Conservation (phyloP, 192 early-diverging fungal species). For the Gamsiella multidivaricata region DNA sequence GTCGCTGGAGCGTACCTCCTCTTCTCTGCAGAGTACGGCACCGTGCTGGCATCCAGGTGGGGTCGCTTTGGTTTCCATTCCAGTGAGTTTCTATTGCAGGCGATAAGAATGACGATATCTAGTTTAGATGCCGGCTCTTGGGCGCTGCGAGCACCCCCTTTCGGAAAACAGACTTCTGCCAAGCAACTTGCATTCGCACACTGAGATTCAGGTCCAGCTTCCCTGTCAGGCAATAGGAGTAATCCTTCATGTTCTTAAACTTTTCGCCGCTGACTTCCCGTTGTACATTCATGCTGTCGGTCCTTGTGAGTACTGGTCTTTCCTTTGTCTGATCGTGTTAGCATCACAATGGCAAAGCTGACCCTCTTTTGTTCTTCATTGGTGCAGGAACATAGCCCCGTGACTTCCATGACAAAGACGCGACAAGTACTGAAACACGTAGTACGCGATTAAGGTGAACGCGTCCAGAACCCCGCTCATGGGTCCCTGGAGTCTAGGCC, state of each 20-base stretch:
- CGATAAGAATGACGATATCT: too few species aligned
- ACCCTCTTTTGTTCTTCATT: too few species aligned
- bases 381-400: too few species aligned
- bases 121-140: background rate
- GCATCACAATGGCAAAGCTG: background rate
- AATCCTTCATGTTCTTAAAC: slow-evolving; percentile 65
- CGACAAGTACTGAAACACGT: too few species aligned
- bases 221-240: slow-evolving; percentile 75
- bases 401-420: too few species aligned
- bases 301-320: too few species aligned
- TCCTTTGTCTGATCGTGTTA: background rate
- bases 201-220: slow-evolving; percentile 70
- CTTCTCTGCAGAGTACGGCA: slow-evolving; percentile 49
- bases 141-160: background rate
- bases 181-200: slow-evolving; percentile 71
- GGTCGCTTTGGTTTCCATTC: slow-evolving; percentile 43
- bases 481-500: too few species aligned
- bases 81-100: slow-evolving; percentile 29
- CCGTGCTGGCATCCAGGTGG: slow-evolving; percentile 25
- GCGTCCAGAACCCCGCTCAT: too few species aligned
- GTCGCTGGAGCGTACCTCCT: slow-evolving; percentile 48
- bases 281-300: slow-evolving; percentile 22
- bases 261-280: slow-evolving; percentile 40
- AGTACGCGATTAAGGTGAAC: too few species aligned
- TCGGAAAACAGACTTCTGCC: background rate